Evolutionary conservation across 345 rosid genomes (phyloP).

Genomic region (Eucalyptus melliodora): DNA sequence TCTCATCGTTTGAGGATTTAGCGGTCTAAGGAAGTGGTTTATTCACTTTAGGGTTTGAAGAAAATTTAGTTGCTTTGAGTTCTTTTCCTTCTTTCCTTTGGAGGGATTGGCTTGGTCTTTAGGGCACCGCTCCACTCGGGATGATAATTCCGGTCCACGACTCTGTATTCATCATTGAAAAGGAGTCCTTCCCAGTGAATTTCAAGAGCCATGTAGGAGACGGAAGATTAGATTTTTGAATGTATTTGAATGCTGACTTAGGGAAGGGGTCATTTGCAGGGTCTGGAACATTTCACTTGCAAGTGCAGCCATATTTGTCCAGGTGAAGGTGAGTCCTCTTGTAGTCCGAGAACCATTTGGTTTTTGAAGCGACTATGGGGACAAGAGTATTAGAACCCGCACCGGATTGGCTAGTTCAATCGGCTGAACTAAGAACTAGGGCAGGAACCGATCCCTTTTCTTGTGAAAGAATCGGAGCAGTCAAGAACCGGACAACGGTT

Average conservation of each 20-base stretch:
- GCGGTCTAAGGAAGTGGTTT: not conserved
- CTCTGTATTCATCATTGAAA: not conserved
- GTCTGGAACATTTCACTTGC: not conserved
- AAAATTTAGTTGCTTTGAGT: not conserved
- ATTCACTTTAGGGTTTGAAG: not conserved
- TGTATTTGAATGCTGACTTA: not conserved
- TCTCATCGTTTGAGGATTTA: too few species aligned
- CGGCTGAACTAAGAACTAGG: not conserved
- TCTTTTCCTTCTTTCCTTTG: not conserved
- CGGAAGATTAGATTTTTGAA: not conserved
- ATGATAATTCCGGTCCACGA: not conserved
- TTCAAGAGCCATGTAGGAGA: not conserved
- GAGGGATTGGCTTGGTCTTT: not conserved
- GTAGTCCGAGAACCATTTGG: not conserved
- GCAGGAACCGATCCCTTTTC: not conserved
- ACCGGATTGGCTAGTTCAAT: not conserved
- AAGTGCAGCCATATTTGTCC: not conserved
- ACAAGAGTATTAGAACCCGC: not conserved
- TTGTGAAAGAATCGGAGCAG: not conserved
- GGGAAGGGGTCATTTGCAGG: not conserved
- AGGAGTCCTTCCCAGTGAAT: accelerated
- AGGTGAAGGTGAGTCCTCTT: not conserved
- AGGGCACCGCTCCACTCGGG: not conserved
- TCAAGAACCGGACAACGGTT: not conserved
- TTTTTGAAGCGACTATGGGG: not conserved